Evolutionary conservation across 192 early-diverging fungal genomes (phyloP).

Genomic region (Gryganskiella cystojenkinii): DNA sequence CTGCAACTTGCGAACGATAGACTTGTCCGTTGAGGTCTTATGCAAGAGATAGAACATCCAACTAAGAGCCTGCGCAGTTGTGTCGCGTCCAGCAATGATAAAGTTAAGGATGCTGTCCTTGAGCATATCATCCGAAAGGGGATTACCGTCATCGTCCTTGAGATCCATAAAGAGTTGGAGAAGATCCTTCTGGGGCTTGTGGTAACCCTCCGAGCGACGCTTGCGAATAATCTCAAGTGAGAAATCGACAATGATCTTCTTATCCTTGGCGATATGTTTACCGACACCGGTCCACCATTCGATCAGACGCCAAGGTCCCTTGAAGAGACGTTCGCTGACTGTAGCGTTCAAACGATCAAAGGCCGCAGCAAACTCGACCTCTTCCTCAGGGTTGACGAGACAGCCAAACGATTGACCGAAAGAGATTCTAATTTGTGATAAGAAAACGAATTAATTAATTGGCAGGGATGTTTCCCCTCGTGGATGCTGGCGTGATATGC

Average conservation of each 20-base stretch:
- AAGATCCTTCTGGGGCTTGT: slow-evolving; percentile 48
- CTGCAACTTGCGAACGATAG: slow-evolving; percentile 24
- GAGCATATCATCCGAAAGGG: slow-evolving; percentile 53
- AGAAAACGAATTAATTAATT: background rate
- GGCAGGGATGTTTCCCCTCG: too few relatives aligned
- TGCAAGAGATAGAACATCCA: slow-evolving; percentile 63
- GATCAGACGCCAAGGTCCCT: slow-evolving; percentile 34
- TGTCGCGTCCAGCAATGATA: slow-evolving; percentile 39
- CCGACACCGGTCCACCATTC: slow-evolving; percentile 28
- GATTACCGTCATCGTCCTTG: slow-evolving; percentile 50
- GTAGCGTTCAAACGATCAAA: slow-evolving; percentile 62
- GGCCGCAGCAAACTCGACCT: slow-evolving; percentile 55
- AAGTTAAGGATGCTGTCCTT: slow-evolving; percentile 61
- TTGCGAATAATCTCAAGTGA: slow-evolving; percentile 40
- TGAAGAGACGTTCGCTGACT: slow-evolving; percentile 34
- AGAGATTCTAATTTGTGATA: slow-evolving; percentile 14
- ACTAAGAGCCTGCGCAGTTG: slow-evolving; percentile 47
- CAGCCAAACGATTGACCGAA: slow-evolving; percentile 44
- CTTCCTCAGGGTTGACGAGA: slow-evolving; percentile 18
- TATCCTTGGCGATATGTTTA: slow-evolving; percentile 29
- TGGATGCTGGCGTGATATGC: too few relatives aligned
- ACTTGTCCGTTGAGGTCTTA: slow-evolving; percentile 47
- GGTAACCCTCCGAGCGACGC: slow-evolving; percentile 15
- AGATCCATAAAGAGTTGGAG: slow-evolving; percentile 58
- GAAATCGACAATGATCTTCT: slow-evolving; percentile 46